Conservation (phyloP, 1,284 basidiomycete species). For the Cryptococcus hybrid region DNA sequence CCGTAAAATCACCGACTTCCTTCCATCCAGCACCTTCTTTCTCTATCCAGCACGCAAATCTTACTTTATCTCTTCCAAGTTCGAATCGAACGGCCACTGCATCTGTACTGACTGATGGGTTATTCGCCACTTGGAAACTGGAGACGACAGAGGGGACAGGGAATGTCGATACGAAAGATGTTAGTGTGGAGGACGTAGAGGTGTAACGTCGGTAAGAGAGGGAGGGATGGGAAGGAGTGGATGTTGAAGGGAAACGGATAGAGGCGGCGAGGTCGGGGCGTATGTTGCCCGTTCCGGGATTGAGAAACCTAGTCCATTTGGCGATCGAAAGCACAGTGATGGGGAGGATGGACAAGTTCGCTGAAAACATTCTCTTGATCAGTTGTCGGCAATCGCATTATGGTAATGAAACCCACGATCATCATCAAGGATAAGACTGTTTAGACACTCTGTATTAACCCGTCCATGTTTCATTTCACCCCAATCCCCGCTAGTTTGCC, state of each 20-base stretch:
- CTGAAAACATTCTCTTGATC: constrained; percentile 6
- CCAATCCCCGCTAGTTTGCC: too few species aligned
- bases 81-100: constrained; percentile 21
- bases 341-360: constrained; percentile 20
- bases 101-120: constrained; percentile 12
- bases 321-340: constrained; percentile 26
- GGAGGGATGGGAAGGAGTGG: neutral
- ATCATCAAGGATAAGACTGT: constrained; percentile 3
- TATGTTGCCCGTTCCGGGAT: constrained; percentile 17
- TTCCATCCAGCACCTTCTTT: constrained; percentile 13
- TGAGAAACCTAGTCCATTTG: constrained; percentile 34
- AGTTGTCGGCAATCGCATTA: neutral
- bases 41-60: constrained; percentile 1
- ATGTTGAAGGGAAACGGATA: constrained; percentile 2
- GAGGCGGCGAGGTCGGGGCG: constrained; percentile 28
- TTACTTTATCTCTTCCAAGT: constrained; percentile 1
- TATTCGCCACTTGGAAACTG: constrained; percentile 11
- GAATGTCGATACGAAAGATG: constrained; percentile 16
- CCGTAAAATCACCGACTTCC: constrained; percentile 27
- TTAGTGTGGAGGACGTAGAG: constrained; percentile 16
- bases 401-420: constrained; percentile 10
- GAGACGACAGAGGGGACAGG: constrained; percentile 2
- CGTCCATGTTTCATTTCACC: neutral
- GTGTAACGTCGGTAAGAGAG: constrained; percentile 4
- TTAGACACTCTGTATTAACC: constrained; percentile 4